Percentiles rank a stretch among this genome's conserved stretches.
phyloP scores from a whole-genome alignment of 257 asterid genomes.

The Asclepias syriaca region DNA sequence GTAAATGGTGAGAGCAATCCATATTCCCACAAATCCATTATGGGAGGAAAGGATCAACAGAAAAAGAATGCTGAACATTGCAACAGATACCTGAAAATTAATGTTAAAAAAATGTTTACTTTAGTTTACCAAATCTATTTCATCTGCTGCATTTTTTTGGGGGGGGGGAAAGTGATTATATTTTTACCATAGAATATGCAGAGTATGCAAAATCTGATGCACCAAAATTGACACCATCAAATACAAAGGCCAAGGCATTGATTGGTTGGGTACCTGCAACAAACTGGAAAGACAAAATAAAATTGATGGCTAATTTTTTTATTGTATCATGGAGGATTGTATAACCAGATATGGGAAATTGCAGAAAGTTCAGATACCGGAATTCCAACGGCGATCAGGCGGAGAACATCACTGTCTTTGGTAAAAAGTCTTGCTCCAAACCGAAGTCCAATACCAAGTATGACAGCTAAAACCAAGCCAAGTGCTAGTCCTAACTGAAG shows the following conservation, averaged over 20 bases:
- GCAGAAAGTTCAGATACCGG: slow-evolving; percentile 39
- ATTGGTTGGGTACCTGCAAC: slow-evolving; percentile 75
- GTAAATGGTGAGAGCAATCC: slow-evolving; percentile 80
- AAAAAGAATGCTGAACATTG: slow-evolving; percentile 57
- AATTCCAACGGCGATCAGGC: slow-evolving; percentile 49
- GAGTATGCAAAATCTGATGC: slow-evolving; percentile 18
- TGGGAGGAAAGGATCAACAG: slow-evolving; percentile 52
- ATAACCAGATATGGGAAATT: neutral
- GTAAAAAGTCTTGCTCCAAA: slow-evolving; percentile 63
- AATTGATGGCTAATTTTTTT: neutral
- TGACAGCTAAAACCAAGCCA: slow-evolving; percentile 46
- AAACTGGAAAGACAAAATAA: slow-evolving; percentile 33
- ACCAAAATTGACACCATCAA: slow-evolving; percentile 47
- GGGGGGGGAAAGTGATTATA: neutral
- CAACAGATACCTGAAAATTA: slow-evolving; percentile 52
- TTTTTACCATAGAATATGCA: slow-evolving; percentile 15
- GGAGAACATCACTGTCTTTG: slow-evolving; percentile 46
- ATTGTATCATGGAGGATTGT: neutral
- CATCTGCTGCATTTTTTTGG: neutral
- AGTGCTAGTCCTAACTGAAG: slow-evolving; percentile 63
- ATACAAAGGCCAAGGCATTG: slow-evolving; percentile 68
- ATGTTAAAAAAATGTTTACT: neutral
- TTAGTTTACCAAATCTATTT: neutral
- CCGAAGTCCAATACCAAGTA: slow-evolving; percentile 56
- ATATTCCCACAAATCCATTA: slow-evolving; percentile 77